Evolutionary conservation across 192 early-diverging fungal species (phyloP), one percentile per base, ranked within the genome.

Genomic region (Lunasporangiospora selenospora): DNA sequence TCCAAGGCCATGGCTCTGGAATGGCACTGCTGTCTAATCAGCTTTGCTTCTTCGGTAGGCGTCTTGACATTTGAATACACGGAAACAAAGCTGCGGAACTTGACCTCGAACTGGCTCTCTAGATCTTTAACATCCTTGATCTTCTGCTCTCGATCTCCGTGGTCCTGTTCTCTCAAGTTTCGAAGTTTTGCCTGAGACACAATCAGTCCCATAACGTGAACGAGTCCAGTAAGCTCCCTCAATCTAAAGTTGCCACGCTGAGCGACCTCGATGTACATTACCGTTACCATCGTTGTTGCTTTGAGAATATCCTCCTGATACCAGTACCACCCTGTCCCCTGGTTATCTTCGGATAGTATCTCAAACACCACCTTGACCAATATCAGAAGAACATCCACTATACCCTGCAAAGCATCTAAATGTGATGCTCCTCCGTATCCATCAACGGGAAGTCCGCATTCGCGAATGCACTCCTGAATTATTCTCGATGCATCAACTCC

Each of bases 361-460:
- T n/a, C n/a, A n/a, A n/a, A n/a, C n/a, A n/a, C n/a, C n/a, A n/a
- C n/a, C n/a, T n/a, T n/a, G n/a, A n/a, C n/a, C n/a, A n/a, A n/a
- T 9, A 47, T 11, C 11, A 47, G 8, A 26, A 11, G 45, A 7
- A 47, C 15, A 15, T 47, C 29, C 9, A 47, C 45, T 7, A 47
- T 7, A 11, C 29, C 45, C 45, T 47, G 45, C 4, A 76, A 34
- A 0, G 75, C 61, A 1, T 76, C 65, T 11, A 67, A 47, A 33
- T 24, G 62, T 2, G 58, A 55, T 1, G 58, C 30, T 1, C 75
- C 75, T 3, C 49, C 51, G 26, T 58, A 24, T 0, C 75, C 75
- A 11, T 58, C 58, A 12, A 31, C 29, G 11, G 65, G 75, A 5
- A 76, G 56, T 13, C 75, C 75, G n/a, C 65, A 76, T 18, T 76